Base-by-base conservation (phyloP, 2,329 filamentous ascomycete genomes). In the Colletotrichum camelliae region DNA sequence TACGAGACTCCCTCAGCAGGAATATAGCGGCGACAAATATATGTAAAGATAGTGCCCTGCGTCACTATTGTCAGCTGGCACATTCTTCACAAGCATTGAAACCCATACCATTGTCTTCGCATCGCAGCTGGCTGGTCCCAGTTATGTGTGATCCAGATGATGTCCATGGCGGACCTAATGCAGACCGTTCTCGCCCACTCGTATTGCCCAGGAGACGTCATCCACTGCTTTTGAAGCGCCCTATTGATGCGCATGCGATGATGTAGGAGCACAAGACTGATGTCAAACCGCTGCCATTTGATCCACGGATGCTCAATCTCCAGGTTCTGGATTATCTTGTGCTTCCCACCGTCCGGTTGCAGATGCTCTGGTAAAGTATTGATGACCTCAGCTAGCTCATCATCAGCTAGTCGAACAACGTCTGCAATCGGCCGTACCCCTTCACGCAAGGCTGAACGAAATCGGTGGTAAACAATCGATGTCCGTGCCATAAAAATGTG, bases 241-340 rank as follows among this genome's bases (percentile, higher is more conserved):
- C 73, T 70, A 12, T 77, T 76, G 27, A 77, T 77, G 5, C 68
- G 68, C 18, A 77, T 65, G 5, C 73, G 67, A 21, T 77, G 76
- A 31, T 76, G 69, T 2, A 76, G 69, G 8, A 77, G 48, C 5
- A 73, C 73, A 4, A 77, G 69, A 24, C 74, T 77, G 16, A 77
- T 76, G 27, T 77, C 73, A 31, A 77, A 77, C 1, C 75, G 69
- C 48, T 76, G 73, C 73, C 73, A 76, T n/a, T 72, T 76, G 27
- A 77, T 64, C 73, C 73, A 77, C 5, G 75, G 75, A 9, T 74
- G 65, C 3, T 9, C 65, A 5, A 55, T 9, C 8, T 73, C 70
- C 1, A 73, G 31, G 12, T 33, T 39, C 8, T 62, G 65, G 16
- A 57, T 73, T 16, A 21, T 24, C n/a, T 62, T 5, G 12, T 7